These are phyloP conservation scores for Solanum appendiculatum DNA, from an alignment of 257 asterid species.

Conservation along the genomic window DNA sequence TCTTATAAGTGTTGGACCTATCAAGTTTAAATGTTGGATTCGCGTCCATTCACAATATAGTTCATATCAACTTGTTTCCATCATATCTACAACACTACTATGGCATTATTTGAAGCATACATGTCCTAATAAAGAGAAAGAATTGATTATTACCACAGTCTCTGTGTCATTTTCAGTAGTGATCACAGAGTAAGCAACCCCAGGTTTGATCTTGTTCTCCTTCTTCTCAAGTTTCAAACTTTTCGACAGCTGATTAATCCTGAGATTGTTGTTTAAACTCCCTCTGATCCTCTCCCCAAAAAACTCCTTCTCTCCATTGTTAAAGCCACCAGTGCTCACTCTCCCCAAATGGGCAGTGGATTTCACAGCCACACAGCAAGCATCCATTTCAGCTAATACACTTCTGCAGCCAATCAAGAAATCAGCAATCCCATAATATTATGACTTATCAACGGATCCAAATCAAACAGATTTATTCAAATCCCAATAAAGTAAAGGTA, in stretches of 20 bases:
- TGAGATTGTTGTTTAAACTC: constrained; percentile 14
- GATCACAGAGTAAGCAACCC: constrained; percentile 69
- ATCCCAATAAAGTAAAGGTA: constrained; percentile 20
- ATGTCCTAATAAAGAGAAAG: background rate
- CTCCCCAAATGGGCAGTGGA: constrained; percentile 31
- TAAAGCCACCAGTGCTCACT: constrained; percentile 18
- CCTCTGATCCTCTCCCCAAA: constrained; percentile 54
- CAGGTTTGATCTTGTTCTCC: constrained; percentile 37
- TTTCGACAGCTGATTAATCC: constrained; percentile 28
- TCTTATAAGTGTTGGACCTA: background rate
- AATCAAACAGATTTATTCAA: constrained; percentile 3
- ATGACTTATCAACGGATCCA: background rate
- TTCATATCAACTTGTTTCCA: background rate
- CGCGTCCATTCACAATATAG: background rate
- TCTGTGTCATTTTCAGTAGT: constrained; percentile 59
- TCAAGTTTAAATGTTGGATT: background rate
- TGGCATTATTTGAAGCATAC: background rate
- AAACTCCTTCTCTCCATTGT: constrained; percentile 42
- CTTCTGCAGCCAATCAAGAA: constrained; percentile 11
- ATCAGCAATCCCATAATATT: background rate
- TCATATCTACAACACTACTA: background rate
- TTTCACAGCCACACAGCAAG: constrained; percentile 47
- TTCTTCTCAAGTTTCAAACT: constrained; percentile 33
- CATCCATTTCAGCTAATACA: too few species aligned
- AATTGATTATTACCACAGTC: constrained; percentile 30